A percentile compares a stretch with the other conserved stretches of the same genome.
phyloP scores from a whole-genome alignment of 108 stramenopile genomes.

The Nitzschia putrida region DNA sequence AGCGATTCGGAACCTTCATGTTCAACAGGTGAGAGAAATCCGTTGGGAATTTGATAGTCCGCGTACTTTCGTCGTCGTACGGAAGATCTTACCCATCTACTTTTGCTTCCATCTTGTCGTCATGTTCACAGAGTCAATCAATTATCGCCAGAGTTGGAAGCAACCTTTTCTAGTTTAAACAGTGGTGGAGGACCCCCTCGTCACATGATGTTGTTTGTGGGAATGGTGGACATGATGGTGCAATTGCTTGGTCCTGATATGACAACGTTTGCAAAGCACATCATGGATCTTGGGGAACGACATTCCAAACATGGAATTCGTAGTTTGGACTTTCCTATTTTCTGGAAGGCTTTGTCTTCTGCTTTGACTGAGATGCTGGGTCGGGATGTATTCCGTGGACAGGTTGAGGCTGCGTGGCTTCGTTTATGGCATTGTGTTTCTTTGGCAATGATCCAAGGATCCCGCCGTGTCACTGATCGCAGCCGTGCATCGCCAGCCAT shows the following conservation, averaged over 20 bases:
- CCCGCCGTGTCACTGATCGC: neutral
- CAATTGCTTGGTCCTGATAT: slow-evolving; percentile 1
- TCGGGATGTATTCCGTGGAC: neutral
- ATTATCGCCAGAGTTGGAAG: neutral
- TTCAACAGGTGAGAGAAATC: neutral
- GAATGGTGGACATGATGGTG: neutral
- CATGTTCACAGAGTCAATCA: neutral
- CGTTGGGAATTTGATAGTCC: neutral
- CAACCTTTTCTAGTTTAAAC: neutral
- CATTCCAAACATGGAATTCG: neutral
- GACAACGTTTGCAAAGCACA: neutral
- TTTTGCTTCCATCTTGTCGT: neutral
- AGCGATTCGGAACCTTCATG: neutral
- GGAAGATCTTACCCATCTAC: neutral
- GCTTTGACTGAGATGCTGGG: neutral
- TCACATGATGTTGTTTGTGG: neutral
- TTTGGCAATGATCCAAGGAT: slow-evolving; percentile 9
- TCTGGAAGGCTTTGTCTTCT: neutral
- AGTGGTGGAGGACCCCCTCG: neutral
- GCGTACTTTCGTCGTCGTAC: neutral
- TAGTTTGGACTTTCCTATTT: slow-evolving; percentile 1
- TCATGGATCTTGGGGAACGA: neutral
- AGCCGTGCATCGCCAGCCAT: neutral
- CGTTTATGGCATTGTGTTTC: neutral
- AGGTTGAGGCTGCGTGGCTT: neutral